Conservation (phyloP, 768 basidiomycete species). For the Pilatotrama ljubarskyi region DNA sequence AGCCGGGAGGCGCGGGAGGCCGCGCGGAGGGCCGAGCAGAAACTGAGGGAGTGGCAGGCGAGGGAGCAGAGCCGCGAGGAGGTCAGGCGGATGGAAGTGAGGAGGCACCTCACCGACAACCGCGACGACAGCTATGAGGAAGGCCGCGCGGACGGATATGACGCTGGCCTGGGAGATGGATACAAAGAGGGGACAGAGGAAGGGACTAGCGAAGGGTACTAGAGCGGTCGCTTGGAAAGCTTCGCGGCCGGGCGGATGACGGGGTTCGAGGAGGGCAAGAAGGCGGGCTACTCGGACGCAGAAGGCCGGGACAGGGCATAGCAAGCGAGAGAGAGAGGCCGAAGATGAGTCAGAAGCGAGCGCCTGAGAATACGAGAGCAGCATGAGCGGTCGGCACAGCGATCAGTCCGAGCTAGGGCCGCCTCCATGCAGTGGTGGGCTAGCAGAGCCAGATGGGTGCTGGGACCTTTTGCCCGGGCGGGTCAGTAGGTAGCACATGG, state of each 20-base stretch:
- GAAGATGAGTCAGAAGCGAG: too few relatives aligned
- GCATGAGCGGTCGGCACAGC: too few relatives aligned
- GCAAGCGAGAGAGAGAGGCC: too few relatives aligned
- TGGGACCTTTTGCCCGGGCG: too few relatives aligned
- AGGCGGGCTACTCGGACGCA: constrained; percentile 37
- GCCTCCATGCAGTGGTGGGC: too few relatives aligned
- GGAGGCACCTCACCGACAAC: constrained; percentile 45
- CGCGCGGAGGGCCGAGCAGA: constrained; percentile 43
- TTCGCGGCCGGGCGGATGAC: constrained; percentile 35
- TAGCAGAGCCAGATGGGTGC: too few relatives aligned
- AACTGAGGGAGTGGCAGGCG: constrained; percentile 46
- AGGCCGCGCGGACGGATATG: constrained; percentile 46
- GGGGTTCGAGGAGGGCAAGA: constrained; percentile 36
- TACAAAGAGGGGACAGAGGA: constrained; percentile 40
- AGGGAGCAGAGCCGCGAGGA: constrained; percentile 46
- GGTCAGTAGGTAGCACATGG: too few relatives aligned
- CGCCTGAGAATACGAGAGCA: too few relatives aligned
- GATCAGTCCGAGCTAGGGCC: too few relatives aligned
- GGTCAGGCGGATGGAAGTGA: constrained; percentile 39
- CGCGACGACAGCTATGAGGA: constrained; percentile 35
- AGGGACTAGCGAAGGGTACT: constrained; percentile 34
- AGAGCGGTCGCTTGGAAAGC: constrained; percentile 27
- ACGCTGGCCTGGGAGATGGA: constrained; percentile 49
- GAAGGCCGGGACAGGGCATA: too few relatives aligned
- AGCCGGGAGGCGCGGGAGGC: constrained; percentile 45